Evolutionary conservation across 2,329 filamentous ascomycete genomes (phyloP).

Genomic region (Ploettnerulaceae sp.): DNA sequence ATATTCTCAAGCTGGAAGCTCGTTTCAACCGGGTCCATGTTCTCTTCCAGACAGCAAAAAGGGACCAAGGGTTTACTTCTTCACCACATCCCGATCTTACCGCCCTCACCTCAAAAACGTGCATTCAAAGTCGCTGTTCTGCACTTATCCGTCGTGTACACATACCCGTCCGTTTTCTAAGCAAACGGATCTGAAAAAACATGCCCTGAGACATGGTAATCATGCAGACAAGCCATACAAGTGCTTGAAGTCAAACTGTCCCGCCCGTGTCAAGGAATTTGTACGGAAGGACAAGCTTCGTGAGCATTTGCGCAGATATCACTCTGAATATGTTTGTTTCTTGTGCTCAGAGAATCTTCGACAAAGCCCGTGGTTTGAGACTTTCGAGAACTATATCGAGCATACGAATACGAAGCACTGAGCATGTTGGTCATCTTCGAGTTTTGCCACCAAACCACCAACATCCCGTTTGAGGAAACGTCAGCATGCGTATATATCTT

Average conservation of each 20-base stretch:
- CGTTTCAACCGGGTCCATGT: neutral
- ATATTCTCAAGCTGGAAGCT: neutral
- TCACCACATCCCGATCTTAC: neutral
- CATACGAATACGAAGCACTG: constrained; percentile 4
- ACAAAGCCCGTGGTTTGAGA: neutral
- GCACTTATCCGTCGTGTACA: neutral
- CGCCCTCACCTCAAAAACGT: constrained; percentile 8
- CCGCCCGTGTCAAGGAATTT: constrained; percentile 1
- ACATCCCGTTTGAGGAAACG: too few relatives aligned
- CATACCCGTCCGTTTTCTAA: constrained; percentile 5
- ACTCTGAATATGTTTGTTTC: neutral
- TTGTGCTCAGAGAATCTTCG: constrained; percentile 6
- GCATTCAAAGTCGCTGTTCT: neutral
- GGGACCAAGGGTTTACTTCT: constrained; percentile 1
- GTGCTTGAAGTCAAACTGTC: neutral
- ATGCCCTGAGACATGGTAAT: neutral
- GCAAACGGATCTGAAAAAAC: neutral
- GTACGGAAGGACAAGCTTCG: constrained; percentile 9
- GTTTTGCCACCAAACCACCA: too few relatives aligned
- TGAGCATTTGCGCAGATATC: constrained; percentile 5
- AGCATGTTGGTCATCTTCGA: too few relatives aligned
- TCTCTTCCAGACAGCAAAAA: neutral
- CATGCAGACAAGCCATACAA: constrained; percentile 3
- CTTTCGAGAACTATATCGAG: neutral
- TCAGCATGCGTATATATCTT: too few relatives aligned